Evolutionary conservation across 2,329 filamentous ascomycete species (phyloP).

Genomic region (Paecilomyces formosus): DNA sequence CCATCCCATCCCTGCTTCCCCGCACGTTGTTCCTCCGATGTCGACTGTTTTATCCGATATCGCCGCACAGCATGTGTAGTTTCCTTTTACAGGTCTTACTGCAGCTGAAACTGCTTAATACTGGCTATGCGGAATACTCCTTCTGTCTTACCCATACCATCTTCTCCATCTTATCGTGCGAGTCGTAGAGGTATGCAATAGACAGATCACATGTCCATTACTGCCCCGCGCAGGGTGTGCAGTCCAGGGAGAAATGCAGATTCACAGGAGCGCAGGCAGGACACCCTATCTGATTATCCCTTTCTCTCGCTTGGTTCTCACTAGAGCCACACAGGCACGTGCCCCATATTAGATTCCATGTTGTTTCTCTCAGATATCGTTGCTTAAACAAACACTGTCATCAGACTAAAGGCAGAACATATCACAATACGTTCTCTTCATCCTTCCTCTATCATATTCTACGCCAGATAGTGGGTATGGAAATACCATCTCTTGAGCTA

Average conservation of each 20-base stretch:
- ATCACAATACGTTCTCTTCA: no score
- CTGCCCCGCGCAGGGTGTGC: no score
- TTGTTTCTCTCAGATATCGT: neutral
- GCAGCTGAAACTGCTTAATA: neutral
- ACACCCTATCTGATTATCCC: neutral
- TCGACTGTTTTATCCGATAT: neutral
- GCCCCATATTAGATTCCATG: neutral
- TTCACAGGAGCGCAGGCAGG: neutral
- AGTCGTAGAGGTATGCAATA: no score
- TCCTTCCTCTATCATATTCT: no score
- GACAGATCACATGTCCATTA: no score
- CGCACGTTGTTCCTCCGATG: neutral
- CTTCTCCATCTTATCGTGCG: no score
- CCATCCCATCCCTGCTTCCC: neutral
- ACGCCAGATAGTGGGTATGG: no score
- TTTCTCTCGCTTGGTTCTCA: neutral
- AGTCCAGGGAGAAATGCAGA: no score
- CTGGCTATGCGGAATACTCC: neutral
- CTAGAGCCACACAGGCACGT: neutral
- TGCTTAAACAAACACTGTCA: no score
- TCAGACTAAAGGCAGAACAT: no score
- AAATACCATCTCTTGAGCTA: no score
- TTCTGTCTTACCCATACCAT: no score
- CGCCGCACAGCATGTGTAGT: neutral
- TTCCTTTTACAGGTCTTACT: neutral